Evolutionary conservation across 371 early-diverging fungal species (phyloP).

Genomic region (Batrachochytrium dendrobatidis): DNA sequence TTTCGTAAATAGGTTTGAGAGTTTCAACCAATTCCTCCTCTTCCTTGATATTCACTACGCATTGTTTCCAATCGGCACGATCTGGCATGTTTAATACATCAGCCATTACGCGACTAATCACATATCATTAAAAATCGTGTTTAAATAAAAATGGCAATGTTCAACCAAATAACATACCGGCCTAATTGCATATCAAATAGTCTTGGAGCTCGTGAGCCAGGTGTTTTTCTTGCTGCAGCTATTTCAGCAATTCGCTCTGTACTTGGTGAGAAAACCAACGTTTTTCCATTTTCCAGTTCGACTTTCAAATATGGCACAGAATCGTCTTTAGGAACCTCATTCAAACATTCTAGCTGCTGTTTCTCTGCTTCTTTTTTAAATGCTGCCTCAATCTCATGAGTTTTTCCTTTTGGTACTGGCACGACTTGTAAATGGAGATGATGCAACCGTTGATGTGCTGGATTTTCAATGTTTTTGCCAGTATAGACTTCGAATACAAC

Average conservation of each 20-base stretch:
- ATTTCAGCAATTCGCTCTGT: conserved; percentile 10
- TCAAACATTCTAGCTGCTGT: conserved; percentile 5
- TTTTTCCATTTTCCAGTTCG: conserved; percentile 42
- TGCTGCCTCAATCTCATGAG: conserved; percentile 9
- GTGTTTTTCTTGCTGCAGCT: conserved; percentile 11
- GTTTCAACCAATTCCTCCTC: conserved; percentile 37
- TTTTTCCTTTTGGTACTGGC: conserved; percentile 26
- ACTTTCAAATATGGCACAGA: conserved; percentile 54
- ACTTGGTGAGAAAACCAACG: conserved; percentile 20
- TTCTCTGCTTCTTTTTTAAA: conserved; percentile 33
- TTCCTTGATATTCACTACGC: conserved; percentile 49
- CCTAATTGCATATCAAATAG: conserved; percentile 65
- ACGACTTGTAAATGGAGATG: conserved; percentile 58
- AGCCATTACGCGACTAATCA: conserved; percentile 54
- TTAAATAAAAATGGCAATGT: background rate
- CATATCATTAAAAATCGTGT: background rate
- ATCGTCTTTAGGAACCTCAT: conserved; percentile 38
- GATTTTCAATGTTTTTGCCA: conserved; percentile 18
- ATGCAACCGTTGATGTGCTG: conserved; percentile 19
- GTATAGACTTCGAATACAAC: conserved; percentile 65
- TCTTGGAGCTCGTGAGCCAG: conserved; percentile 19
- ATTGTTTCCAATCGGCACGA: conserved; percentile 67
- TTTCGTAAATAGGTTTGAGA: conserved; percentile 13
- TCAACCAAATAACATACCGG: too few relatives aligned
- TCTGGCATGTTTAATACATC: conserved; percentile 53